phyloP scores from a whole-genome alignment of 2,329 filamentous ascomycete genomes.

The Nakataea oryzae region DNA sequence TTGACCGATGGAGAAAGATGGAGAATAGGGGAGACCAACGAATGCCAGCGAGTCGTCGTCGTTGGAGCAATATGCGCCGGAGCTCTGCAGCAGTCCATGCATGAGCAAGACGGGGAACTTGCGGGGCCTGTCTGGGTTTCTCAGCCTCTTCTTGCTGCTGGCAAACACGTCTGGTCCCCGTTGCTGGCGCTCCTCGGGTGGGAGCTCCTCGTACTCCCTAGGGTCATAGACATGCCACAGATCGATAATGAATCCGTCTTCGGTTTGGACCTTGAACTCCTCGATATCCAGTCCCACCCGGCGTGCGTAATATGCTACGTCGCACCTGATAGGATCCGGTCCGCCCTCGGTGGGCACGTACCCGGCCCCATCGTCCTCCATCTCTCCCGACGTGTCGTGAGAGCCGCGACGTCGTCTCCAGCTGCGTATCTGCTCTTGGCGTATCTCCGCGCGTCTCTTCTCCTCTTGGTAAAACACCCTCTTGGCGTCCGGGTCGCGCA shows the following conservation, averaged over 20 bases:
- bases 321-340: slow-evolving; percentile 64
- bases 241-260: slow-evolving; percentile 85
- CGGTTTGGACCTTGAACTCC: slow-evolving; percentile 74
- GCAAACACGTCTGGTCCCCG: slow-evolving; percentile 55
- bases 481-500: slow-evolving; percentile 45
- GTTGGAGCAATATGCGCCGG: slow-evolving; percentile 81
- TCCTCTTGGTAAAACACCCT: slow-evolving; percentile 71
- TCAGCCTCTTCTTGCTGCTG: slow-evolving; percentile 24
- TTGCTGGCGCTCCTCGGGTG: slow-evolving; percentile 35
- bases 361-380: slow-evolving; percentile 30
- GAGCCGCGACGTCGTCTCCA: slow-evolving; percentile 44
- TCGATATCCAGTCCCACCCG: slow-evolving; percentile 82
- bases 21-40: slow-evolving; percentile 5
- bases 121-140: slow-evolving; percentile 31
- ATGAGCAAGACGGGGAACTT: slow-evolving; percentile 81
- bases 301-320: slow-evolving; percentile 77
- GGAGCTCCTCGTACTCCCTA: slow-evolving; percentile 50
- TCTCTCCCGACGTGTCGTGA: slow-evolving; percentile 15
- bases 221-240: slow-evolving; percentile 89
- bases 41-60: slow-evolving; percentile 87
- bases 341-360: slow-evolving; percentile 72
- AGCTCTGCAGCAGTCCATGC: slow-evolving; percentile 78
- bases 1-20: not conserved
- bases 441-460: slow-evolving; percentile 39
- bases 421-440: slow-evolving; percentile 46